phyloP scores from a whole-genome alignment of 129 eudicot species.

The Dittrichia graveolens region DNA sequence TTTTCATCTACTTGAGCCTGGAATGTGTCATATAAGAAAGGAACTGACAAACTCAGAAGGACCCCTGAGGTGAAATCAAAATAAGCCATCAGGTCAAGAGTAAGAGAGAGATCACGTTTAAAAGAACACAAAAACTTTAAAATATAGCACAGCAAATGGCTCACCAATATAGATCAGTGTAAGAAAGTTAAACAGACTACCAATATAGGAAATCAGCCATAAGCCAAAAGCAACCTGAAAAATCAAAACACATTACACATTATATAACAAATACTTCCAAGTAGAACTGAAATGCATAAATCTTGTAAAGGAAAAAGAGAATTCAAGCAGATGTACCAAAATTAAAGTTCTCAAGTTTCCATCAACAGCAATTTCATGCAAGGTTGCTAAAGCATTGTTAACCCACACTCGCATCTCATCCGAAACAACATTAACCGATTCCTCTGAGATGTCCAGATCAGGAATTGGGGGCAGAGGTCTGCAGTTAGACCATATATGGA shows the following conservation, averaged over 20 bases:
- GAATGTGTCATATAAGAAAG: conserved; percentile 72
- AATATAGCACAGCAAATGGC: conserved; percentile 15
- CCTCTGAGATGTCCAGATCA: conserved; percentile 75
- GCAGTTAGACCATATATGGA: conserved; percentile 18
- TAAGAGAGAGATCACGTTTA: neutral
- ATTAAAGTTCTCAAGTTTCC: conserved; percentile 62
- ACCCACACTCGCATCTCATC: conserved; percentile 59
- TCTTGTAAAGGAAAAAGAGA: neutral
- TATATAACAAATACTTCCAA: conserved; percentile 11
- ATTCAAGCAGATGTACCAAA: conserved; percentile 46
- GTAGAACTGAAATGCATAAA: neutral
- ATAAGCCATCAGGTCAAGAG: neutral
- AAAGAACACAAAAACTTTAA: neutral
- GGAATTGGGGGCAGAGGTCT: conserved; percentile 96
- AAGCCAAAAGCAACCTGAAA: conserved; percentile 63
- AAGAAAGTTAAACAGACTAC: conserved; percentile 74
- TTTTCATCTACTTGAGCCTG: conserved; percentile 72
- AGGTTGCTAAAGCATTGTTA: conserved; percentile 52
- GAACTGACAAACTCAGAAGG: conserved; percentile 77
- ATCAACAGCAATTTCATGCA: conserved; percentile 71
- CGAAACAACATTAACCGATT: conserved; percentile 52
- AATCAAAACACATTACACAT: conserved; percentile 18
- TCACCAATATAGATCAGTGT: conserved; percentile 85
- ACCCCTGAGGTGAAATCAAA: conserved; percentile 49
- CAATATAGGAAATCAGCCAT: conserved; percentile 67